Base-by-base conservation (phyloP, 192 early-diverging fungal genomes). In the Spizellomyces sp. region DNA sequence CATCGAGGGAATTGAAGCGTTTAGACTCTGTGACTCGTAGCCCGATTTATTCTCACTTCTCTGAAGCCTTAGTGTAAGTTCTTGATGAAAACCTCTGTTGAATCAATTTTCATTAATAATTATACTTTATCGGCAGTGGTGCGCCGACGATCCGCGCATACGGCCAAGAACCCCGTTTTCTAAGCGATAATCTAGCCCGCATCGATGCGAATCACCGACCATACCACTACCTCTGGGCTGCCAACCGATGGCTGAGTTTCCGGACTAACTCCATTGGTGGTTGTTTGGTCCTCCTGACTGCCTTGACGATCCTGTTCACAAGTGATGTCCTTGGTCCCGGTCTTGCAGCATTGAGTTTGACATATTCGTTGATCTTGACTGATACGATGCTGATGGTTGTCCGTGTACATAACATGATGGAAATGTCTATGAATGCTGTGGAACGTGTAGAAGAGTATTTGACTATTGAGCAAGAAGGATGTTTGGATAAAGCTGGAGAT, bases 1-100 rank as follows among this genome's bases (percentile, higher is more conserved):
- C 90, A 4, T 92, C 90, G 0, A 89, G 94, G 42, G 94, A 97
- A 77, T 64, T 98, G 43, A 95, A 95, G 75, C 90, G 93, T 15
- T 76, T 98, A 6, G 93, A 95, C 57, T 92, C 93, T 6, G 84
- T 93, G 22, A 79, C 93, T 17, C 84, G 92, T 27, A 91, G 90
- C 2, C 92, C 94, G 0, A 78, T 98, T 4, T 95, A 93, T 72
- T 83, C 95, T 0, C 92, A 91, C 59, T 73, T 96, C 62, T 71
- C 87, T 8, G 93, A 95, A 61, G 87, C 91, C 0, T 3, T 36
- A 36, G 27, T 36, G 27, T 36, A 36, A 36, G 27, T 36, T 36
- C 27, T n/a, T n/a, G n/a, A n/a, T n/a, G n/a, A n/a, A n/a, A n/a
- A n/a, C n/a, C n/a, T n/a, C n/a, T n/a, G n/a, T n/a, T n/a, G n/a